Conservation (phyloP, 1,284 basidiomycete genomes). For the Sutorius eximius region DNA sequence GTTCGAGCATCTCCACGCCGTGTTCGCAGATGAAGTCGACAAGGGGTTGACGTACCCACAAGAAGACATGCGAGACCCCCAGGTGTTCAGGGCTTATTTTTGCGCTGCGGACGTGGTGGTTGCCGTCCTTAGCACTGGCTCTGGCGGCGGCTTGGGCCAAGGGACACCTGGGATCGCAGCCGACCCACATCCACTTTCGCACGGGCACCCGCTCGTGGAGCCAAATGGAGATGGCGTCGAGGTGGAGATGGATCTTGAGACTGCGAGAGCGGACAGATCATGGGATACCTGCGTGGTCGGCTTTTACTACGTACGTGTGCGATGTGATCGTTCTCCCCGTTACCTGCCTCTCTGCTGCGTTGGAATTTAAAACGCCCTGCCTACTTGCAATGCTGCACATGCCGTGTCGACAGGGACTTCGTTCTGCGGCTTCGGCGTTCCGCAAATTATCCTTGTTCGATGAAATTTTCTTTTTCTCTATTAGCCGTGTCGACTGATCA, state of each 20-base stretch:
- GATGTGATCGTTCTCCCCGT: background rate
- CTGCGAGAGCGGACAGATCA: constrained; percentile 45
- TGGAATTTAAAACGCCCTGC: no score
- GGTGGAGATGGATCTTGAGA: constrained; percentile 41
- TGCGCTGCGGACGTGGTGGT: constrained; percentile 76
- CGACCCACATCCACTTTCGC: background rate
- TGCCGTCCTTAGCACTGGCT: constrained; percentile 48
- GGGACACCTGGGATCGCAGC: no score
- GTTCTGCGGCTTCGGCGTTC: background rate
- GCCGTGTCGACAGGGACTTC: no score
- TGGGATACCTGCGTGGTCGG: constrained; percentile 78
- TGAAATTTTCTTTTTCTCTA: background rate
- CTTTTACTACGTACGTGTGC: constrained; percentile 72
- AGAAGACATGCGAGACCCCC: constrained; percentile 55
- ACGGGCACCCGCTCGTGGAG: background rate
- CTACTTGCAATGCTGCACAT: no score
- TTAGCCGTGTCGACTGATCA: constrained; percentile 13
- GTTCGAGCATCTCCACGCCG: constrained; percentile 56
- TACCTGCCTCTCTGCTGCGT: background rate
- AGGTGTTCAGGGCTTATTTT: constrained; percentile 71
- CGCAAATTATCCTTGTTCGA: background rate
- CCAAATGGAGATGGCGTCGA: constrained; percentile 11
- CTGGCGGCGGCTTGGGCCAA: no score
- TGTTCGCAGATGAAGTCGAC: constrained; percentile 75
- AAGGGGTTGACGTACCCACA: constrained; percentile 85